Conservation (phyloP, 495 filamentous ascomycete genomes). For the Saxophila tyrrhenica region DNA sequence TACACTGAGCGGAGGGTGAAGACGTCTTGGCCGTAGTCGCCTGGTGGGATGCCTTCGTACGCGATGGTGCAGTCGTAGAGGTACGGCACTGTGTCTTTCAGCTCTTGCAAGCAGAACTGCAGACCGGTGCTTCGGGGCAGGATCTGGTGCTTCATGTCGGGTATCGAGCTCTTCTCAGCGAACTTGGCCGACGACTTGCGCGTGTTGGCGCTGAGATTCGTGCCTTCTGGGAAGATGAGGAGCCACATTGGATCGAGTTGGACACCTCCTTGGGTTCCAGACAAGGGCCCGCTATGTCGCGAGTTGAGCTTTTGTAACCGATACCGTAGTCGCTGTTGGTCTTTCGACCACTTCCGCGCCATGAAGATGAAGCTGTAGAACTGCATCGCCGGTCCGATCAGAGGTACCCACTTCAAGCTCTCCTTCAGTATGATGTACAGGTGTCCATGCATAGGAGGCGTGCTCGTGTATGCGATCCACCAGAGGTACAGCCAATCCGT, state of each 20-base stretch:
- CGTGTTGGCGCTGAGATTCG: slow-evolving; percentile 59
- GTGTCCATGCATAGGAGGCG: slow-evolving; percentile 56
- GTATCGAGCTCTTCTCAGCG: slow-evolving; percentile 55
- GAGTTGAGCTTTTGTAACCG: slow-evolving; percentile 58
- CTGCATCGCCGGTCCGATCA: slow-evolving; percentile 69
- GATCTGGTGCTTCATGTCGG: slow-evolving; percentile 55
- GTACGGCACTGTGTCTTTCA: slow-evolving; percentile 60
- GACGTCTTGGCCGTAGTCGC: slow-evolving; percentile 61
- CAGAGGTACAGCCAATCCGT: slow-evolving; percentile 84
- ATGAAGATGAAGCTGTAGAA: slow-evolving; percentile 80
- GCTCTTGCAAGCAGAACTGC: slow-evolving; percentile 62
- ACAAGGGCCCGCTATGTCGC: slow-evolving; percentile 38
- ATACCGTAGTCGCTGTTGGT: slow-evolving; percentile 57
- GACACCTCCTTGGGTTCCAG: slow-evolving; percentile 29
- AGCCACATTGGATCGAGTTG: slow-evolving; percentile 75
- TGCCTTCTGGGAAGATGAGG: slow-evolving; percentile 74
- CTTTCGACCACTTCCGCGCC: slow-evolving; percentile 68
- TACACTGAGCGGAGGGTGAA: slow-evolving; percentile 65
- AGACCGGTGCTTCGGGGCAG: slow-evolving; percentile 67
- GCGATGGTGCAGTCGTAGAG: slow-evolving; percentile 80
- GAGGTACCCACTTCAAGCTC: slow-evolving; percentile 62
- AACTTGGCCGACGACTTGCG: slow-evolving; percentile 51
- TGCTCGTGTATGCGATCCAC: slow-evolving; percentile 71
- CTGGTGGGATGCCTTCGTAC: slow-evolving; percentile 69
- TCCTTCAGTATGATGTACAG: slow-evolving; percentile 80